These are phyloP conservation scores for Phytopythium vexans DNA, from an alignment of 352 stramenopile species.

Conservation along the genomic window DNA sequence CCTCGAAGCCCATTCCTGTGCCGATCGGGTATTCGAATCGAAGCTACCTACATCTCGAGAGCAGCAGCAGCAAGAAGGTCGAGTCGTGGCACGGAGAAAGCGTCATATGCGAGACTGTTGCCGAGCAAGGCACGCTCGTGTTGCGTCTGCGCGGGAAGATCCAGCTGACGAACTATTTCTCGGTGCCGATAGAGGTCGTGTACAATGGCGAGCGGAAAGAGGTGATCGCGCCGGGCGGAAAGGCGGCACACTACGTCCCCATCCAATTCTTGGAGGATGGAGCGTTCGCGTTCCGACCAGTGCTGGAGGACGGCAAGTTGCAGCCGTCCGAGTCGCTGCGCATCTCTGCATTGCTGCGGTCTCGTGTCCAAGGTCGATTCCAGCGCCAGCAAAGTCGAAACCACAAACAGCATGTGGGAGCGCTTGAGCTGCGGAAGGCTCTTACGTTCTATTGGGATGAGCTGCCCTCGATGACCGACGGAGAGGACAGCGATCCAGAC, in stretches of 20 bases:
- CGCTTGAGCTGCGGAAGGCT: slow-evolving; percentile 56
- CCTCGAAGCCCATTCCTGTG: slow-evolving; percentile 77
- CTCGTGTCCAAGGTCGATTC: slow-evolving; percentile 7
- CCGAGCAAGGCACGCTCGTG: slow-evolving; percentile 80
- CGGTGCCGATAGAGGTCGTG: slow-evolving; percentile 66
- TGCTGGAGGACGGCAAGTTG: slow-evolving; percentile 54
- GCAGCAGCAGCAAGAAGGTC: slow-evolving; percentile 37
- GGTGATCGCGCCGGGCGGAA: slow-evolving; percentile 42
- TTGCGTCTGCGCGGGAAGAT: slow-evolving; percentile 76
- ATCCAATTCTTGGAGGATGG: slow-evolving; percentile 77
- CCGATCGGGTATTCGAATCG: slow-evolving; percentile 85
- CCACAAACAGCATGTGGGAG: slow-evolving; percentile 43
- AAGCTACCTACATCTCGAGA: slow-evolving; percentile 82
- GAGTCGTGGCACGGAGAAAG: slow-evolving; percentile 75
- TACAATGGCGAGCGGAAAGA: slow-evolving; percentile 68
- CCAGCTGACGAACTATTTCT: slow-evolving; percentile 73
- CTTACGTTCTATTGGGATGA: slow-evolving; percentile 80
- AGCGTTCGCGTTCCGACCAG: slow-evolving; percentile 68
- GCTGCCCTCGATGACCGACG: slow-evolving; percentile 26
- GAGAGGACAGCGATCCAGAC: neutral
- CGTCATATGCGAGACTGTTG: slow-evolving; percentile 84
- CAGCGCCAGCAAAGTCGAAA: slow-evolving; percentile 26
- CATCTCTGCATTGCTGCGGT: slow-evolving; percentile 55
- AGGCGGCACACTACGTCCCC: slow-evolving; percentile 64
- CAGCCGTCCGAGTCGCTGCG: slow-evolving; percentile 54